Percentiles rank a stretch among this genome's conserved stretches.
Conservation (phyloP, 768 basidiomycete genomes). For the Boletellus ananiceps region DNA sequence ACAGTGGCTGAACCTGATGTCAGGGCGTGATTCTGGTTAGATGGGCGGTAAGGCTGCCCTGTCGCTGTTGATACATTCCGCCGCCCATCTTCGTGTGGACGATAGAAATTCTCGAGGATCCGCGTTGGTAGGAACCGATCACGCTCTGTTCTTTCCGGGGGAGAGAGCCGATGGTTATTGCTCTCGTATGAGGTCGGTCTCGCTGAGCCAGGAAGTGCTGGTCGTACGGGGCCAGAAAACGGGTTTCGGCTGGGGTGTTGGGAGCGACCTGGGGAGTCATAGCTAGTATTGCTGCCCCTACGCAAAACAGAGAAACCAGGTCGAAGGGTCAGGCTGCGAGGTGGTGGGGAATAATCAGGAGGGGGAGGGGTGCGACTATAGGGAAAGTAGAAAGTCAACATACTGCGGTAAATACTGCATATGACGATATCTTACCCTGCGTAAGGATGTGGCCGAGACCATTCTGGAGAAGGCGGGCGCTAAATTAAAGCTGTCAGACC, state of each 20-base stretch:
- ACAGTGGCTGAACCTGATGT: not conserved
- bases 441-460: constrained; percentile 24
- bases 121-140: constrained; percentile 23
- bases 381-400: not conserved
- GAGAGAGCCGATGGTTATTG: constrained; percentile 4
- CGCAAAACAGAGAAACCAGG: constrained; percentile 15
- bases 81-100: constrained; percentile 20
- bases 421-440: constrained; percentile 18
- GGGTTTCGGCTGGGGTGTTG: constrained; percentile 12
- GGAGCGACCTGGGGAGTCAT: constrained; percentile 7
- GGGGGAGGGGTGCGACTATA: constrained; percentile 21
- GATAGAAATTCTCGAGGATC: constrained; percentile 22
- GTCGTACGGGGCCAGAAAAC: constrained; percentile 9
- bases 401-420: not conserved
- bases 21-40: constrained; percentile 3
- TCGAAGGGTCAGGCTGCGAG: constrained; percentile 15
- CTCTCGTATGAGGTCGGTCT: constrained; percentile 14
- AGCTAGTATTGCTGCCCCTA: constrained; percentile 1
- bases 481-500: constrained; percentile 9
- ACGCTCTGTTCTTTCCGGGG: constrained; percentile 20
- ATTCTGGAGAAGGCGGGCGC: constrained; percentile 25
- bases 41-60: constrained; percentile 9
- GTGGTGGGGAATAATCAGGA: constrained; percentile 19
- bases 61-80: constrained; percentile 12
- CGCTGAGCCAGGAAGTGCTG: constrained; percentile 5